A percentile compares a stretch with the other conserved stretches of the same genome.
Evolutionary conservation across 2,329 filamentous ascomycete species (phyloP).

Genomic region (Conoideocrella luteorostrata): DNA sequence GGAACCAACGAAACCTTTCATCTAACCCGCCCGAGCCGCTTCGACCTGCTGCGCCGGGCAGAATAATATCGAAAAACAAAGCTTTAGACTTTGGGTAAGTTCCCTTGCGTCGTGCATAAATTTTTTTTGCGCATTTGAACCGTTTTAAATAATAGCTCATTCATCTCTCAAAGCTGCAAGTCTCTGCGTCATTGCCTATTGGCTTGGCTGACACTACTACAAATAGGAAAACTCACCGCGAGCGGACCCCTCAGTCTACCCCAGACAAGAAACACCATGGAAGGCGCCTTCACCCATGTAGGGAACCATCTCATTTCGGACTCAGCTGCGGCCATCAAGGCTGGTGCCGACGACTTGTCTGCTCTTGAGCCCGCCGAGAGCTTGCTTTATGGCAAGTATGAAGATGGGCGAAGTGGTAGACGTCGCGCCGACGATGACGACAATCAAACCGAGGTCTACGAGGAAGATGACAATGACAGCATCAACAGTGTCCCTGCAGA

Average conservation of each 20-base stretch:
- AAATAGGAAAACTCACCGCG: conserved; percentile 1
- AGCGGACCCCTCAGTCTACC: conserved; percentile 11
- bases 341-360: conserved; percentile 68
- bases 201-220: conserved; percentile 1
- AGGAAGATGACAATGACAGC: conserved; percentile 73
- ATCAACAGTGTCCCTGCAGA: conserved; percentile 76
- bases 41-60: conserved; percentile 14
- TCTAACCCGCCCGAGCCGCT: conserved; percentile 21
- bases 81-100: conserved; percentile 9
- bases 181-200: background rate
- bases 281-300: conserved; percentile 82
- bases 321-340: conserved; percentile 81
- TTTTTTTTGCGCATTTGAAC: background rate
- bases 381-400: conserved; percentile 66
- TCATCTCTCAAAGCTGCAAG: background rate
- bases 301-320: conserved; percentile 82
- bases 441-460: conserved; percentile 75
- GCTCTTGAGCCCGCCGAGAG: conserved; percentile 72
- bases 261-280: conserved; percentile 48
- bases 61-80: conserved; percentile 1
- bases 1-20: conserved; percentile 22
- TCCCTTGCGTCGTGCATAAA: too few relatives aligned
- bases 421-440: conserved; percentile 83
- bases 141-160: too few relatives aligned
- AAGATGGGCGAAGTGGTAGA: conserved; percentile 48